Evolutionary conservation across 2,329 filamentous ascomycete genomes (phyloP).

Genomic region (Ascochyta pisi): DNA sequence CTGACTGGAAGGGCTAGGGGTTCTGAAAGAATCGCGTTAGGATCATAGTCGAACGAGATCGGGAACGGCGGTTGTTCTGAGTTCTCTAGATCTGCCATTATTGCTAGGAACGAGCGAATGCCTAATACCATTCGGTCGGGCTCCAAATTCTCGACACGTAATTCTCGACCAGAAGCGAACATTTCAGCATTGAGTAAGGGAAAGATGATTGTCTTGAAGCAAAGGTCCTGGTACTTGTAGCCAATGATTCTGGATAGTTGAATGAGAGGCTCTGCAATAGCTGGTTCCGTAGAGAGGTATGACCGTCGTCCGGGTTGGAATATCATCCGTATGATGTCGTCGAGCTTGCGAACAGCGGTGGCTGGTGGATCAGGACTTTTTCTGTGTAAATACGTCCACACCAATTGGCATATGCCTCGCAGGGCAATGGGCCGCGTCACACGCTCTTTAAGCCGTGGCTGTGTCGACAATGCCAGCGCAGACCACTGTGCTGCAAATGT

Average conservation of each 20-base stretch:
- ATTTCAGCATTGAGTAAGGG: slow-evolving; percentile 91
- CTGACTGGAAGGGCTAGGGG: slow-evolving; percentile 41
- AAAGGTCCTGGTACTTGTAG: slow-evolving; percentile 91
- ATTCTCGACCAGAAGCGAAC: slow-evolving; percentile 77
- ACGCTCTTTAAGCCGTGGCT: slow-evolving; percentile 84
- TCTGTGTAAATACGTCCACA: slow-evolving; percentile 95
- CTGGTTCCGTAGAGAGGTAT: slow-evolving; percentile 80
- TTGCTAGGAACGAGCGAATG: slow-evolving; percentile 89
- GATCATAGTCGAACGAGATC: slow-evolving; percentile 62
- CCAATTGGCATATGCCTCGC: slow-evolving; percentile 84
- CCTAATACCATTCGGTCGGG: slow-evolving; percentile 98
- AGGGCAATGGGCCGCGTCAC: slow-evolving; percentile 78
- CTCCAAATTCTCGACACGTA: slow-evolving; percentile 90
- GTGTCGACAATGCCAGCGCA: slow-evolving; percentile 76
- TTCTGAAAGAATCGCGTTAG: slow-evolving; percentile 50
- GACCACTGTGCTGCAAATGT: slow-evolving; percentile 87
- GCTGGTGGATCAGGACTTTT: slow-evolving; percentile 71
- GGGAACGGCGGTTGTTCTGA: slow-evolving; percentile 87
- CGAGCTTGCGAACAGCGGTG: slow-evolving; percentile 76
- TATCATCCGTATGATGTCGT: slow-evolving; percentile 86
- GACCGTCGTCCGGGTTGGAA: slow-evolving; percentile 81
- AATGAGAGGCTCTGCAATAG: slow-evolving; percentile 88
- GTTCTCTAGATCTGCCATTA: slow-evolving; percentile 92
- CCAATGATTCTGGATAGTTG: slow-evolving; percentile 95
- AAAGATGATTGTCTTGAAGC: slow-evolving; percentile 91